A percentile compares a stretch with the other conserved stretches of the same genome.
Conservation (phyloP, 768 basidiomycete species). For the Naganishia vishniacii region DNA sequence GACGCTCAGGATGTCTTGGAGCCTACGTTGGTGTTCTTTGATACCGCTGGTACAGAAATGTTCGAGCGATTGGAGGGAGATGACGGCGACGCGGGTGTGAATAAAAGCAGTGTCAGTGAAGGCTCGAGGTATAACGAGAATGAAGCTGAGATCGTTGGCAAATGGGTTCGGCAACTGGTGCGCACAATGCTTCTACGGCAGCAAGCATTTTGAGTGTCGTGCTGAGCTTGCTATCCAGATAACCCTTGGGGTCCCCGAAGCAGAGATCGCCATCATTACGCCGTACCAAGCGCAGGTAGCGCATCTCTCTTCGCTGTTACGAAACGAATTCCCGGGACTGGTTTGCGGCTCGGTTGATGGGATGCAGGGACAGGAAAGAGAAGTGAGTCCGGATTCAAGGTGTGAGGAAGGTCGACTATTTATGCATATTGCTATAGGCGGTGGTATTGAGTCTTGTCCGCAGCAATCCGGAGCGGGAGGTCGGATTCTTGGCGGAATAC, state of each 20-base stretch:
- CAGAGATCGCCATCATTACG: constrained; percentile 79
- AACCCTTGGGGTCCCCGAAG: constrained; percentile 58
- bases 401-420: constrained; percentile 50
- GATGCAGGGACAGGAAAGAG: constrained; percentile 83
- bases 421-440: constrained; percentile 52
- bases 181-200: constrained; percentile 29
- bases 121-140: constrained; percentile 92
- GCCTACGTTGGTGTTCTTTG: constrained; percentile 83
- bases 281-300: constrained; percentile 96
- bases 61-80: constrained; percentile 67
- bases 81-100: constrained; percentile 51
- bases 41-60: constrained; percentile 89
- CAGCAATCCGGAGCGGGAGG: constrained; percentile 79
- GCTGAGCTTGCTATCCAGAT: constrained; percentile 51
- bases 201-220: too few species aligned
- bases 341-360: constrained; percentile 95
- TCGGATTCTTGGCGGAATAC: constrained; percentile 91
- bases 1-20: constrained; percentile 67
- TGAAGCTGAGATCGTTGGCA: constrained; percentile 76
- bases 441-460: constrained; percentile 87
- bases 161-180: constrained; percentile 76
- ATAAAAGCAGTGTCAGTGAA: constrained; percentile 50
- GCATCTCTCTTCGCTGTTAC: constrained; percentile 69
- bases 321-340: constrained; percentile 57
- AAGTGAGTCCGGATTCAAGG: constrained; percentile 30